A percentile compares a stretch with the other conserved stretches of the same genome.
These are phyloP conservation scores for Mrakia hoshinonis DNA, from an alignment of 768 basidiomycete genomes.

Conservation along the genomic window DNA sequence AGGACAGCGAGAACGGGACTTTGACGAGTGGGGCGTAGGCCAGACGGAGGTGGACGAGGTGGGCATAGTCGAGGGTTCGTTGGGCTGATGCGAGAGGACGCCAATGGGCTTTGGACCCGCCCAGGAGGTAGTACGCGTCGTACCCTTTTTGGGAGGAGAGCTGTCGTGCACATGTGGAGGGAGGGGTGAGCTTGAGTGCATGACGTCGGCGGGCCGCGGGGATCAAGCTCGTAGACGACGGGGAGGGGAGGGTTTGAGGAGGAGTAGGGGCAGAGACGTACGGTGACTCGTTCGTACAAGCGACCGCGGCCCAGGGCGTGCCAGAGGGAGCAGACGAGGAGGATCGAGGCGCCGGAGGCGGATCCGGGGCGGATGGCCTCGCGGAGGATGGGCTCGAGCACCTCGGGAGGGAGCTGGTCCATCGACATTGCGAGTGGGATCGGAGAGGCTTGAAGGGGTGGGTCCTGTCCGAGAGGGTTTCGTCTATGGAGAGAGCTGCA, in stretches of 20 bases:
- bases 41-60: conserved; percentile 4
- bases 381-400: conserved; percentile 24
- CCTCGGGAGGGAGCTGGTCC: conserved; percentile 5
- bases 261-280: background rate
- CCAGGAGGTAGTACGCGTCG: conserved; percentile 26
- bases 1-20: background rate
- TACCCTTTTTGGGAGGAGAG: conserved; percentile 19
- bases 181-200: background rate
- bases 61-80: conserved; percentile 7
- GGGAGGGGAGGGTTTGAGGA: too few relatives aligned
- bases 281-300: conserved; percentile 21
- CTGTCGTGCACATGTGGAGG: background rate
- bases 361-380: conserved; percentile 13
- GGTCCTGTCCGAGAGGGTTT: background rate
- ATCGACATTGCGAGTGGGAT: background rate
- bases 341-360: conserved; percentile 3
- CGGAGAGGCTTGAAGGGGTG: background rate
- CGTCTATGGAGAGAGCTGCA: too few relatives aligned
- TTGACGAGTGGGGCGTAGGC: conserved; percentile 10
- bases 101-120: conserved; percentile 4
- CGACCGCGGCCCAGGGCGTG: conserved; percentile 10
- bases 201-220: background rate
- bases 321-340: conserved; percentile 20
- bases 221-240: too few relatives aligned
- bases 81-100: background rate